Conservation (phyloP, 2,329 filamentous ascomycete genomes). For the Lojkania enalia region DNA sequence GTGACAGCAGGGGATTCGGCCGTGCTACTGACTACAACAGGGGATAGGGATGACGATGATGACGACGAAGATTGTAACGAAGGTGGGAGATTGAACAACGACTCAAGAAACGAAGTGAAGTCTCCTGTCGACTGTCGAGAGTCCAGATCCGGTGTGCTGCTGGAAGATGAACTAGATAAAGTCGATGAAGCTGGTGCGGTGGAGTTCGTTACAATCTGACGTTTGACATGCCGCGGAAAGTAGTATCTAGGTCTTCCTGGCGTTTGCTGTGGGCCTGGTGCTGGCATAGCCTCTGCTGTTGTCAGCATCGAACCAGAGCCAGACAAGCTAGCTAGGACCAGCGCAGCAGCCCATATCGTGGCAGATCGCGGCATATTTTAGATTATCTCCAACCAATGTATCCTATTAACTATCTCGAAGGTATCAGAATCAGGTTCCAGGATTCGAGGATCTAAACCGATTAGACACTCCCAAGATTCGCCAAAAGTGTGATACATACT, state of each 20-base stretch:
- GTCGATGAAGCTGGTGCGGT: slow-evolving; percentile 33
- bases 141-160: slow-evolving; percentile 22
- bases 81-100: slow-evolving; percentile 25
- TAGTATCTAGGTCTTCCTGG: slow-evolving; percentile 49
- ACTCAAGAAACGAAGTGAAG: slow-evolving; percentile 31
- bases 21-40: slow-evolving; percentile 1
- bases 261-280: slow-evolving; percentile 42
- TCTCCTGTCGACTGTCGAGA: slow-evolving; percentile 25
- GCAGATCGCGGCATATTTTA: slow-evolving; percentile 50
- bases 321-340: slow-evolving; percentile 50
- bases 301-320: slow-evolving; percentile 51
- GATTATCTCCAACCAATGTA: slow-evolving; percentile 34
- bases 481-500: slow-evolving; percentile 26
- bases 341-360: slow-evolving; percentile 51
- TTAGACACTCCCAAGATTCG: slow-evolving; percentile 3
- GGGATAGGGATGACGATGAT: slow-evolving; percentile 3
- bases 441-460: slow-evolving; percentile 17
- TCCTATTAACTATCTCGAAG: slow-evolving; percentile 30
- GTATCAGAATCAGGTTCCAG: slow-evolving; percentile 22
- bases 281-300: slow-evolving; percentile 54
- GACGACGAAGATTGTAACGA: slow-evolving; percentile 12
- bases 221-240: slow-evolving; percentile 52
- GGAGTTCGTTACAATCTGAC: slow-evolving; percentile 45
- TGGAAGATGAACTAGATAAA: slow-evolving; percentile 27
- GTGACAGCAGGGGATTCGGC: slow-evolving; percentile 10